Evolutionary conservation across 208 protist genomes (phyloP), one percentile per base, ranked within the genome.

Genomic region (Crithidia bombi): DNA sequence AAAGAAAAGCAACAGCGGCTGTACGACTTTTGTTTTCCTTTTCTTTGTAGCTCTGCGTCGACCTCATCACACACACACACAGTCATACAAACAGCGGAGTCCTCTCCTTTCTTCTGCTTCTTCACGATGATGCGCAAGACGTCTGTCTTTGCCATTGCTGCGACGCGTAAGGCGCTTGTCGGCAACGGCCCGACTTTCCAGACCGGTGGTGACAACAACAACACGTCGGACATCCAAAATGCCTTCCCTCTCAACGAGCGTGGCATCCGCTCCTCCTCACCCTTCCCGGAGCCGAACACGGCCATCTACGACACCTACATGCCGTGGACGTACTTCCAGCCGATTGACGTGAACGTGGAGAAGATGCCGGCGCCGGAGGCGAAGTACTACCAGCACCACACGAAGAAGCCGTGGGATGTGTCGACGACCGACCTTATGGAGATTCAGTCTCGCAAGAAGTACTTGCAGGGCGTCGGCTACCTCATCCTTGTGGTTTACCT

Each of bases 251-350:
- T 96, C 28, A 90, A 90, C 73, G 86, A 92, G 64, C 91, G 89
- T 46, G 91, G 91, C 47, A 86, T 96, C 38, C 91, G 91, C 62
- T 94, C 91, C 38, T 94, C 88, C 28, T 96, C 89, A 17, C 87
- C 87, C 32, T 96, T 96, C 69, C 75, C 81, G 28, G 91, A 96
- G 79, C 89, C 91, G 54, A 96, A 96, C 77, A 96, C 91, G 19
- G 89, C 91, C 67, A 90, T 96, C 74, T 96, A 96, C 77, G 91
- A 96, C 73, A 76, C 83, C 19, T 96, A 94, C 79, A 75, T 90
- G 59, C 68, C 91, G 30, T 96, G 91, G 91, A 96, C 91, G 19
- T 96, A 96, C 78, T 96, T 96, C 77, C 91, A 96, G 73, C 91
- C 91, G 10, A 78, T 93, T 26, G 89, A 96, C 75, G 82, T 96